Percentiles rank a stretch among this genome's conserved stretches.
These are phyloP conservation scores for Cafeteria roenbergensis DNA, from an alignment of 108 stramenopile species.

Conservation along the genomic window DNA sequence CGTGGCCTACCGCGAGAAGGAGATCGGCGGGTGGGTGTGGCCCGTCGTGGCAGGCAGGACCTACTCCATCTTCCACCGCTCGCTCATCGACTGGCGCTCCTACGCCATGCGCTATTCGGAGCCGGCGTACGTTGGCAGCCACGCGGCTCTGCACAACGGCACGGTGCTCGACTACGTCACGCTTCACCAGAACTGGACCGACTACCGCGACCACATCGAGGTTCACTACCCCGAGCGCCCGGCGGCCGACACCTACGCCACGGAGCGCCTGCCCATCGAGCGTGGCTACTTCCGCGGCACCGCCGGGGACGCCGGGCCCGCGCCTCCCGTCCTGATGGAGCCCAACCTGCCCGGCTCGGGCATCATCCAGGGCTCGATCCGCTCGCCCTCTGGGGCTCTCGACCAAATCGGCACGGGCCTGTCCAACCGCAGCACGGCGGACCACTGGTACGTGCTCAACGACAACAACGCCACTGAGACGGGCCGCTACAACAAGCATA, in stretches of 20 bases:
- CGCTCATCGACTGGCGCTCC: neutral
- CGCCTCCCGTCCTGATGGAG: no score
- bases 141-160: neutral
- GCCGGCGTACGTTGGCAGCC: neutral
- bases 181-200: neutral
- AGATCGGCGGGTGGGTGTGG: neutral
- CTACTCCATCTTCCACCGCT: neutral
- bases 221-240: no score
- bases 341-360: no score
- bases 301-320: no score
- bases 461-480: slow-evolving; percentile 3
- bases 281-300: no score
- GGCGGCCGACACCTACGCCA: no score
- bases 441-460: slow-evolving; percentile 6
- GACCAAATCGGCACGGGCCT: slow-evolving; percentile 1
- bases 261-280: no score
- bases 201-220: neutral
- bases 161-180: neutral
- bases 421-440: neutral
- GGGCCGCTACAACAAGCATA: neutral
- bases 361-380: no score
- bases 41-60: neutral
- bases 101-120: neutral
- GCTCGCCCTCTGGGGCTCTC: no score
- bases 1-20: neutral